Conservation (phyloP, 179 eudicot genomes). For the Actinidia arguta region DNA sequence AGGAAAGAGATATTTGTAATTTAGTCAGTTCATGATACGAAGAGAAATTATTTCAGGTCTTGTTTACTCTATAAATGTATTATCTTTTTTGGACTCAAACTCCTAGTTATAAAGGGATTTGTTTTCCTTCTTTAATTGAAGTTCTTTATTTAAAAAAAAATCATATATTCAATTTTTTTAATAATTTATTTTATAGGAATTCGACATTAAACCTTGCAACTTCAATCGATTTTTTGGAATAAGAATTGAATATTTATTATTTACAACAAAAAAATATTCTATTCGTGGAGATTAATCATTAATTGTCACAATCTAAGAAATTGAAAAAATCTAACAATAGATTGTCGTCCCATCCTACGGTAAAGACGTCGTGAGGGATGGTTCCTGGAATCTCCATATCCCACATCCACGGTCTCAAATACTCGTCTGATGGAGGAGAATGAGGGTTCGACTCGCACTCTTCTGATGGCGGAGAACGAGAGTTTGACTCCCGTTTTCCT, state of each 20-base stretch:
- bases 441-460: too few species aligned
- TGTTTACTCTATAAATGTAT: too few species aligned
- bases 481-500: background rate
- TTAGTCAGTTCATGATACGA: too few species aligned
- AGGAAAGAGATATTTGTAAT: too few species aligned
- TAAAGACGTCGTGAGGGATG: background rate
- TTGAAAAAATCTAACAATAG: background rate
- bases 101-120: background rate
- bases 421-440: background rate
- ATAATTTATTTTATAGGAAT: too few species aligned
- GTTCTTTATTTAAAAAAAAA: background rate
- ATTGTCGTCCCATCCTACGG: background rate
- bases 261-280: background rate
- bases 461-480: background rate
- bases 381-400: conserved; percentile 8
- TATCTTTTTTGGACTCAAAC: too few species aligned
- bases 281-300: background rate
- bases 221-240: background rate
- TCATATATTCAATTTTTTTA: too few species aligned
- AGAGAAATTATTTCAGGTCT: too few species aligned
- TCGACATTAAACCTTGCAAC: too few species aligned
- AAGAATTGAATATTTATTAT: background rate
- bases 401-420: background rate
- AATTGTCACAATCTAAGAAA: background rate
- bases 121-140: background rate